phyloP scores from a whole-genome alignment of 495 filamentous ascomycete species.

The Clavariopsis aquatica region DNA sequence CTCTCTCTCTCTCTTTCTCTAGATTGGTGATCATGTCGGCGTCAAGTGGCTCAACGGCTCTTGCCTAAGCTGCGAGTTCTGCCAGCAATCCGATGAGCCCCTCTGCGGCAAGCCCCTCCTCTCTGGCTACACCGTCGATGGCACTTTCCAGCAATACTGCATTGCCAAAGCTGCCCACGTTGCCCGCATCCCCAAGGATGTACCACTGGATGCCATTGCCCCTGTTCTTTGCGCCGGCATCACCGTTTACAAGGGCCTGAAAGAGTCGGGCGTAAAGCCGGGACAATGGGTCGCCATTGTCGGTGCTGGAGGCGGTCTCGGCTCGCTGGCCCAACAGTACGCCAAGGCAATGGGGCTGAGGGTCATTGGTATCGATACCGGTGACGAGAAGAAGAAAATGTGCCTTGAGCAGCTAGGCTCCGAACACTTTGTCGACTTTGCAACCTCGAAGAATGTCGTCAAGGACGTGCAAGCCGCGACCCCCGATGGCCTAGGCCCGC shows the following conservation, averaged over 20 bases:
- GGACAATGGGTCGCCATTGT: slow-evolving; percentile 84
- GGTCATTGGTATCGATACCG: slow-evolving; percentile 75
- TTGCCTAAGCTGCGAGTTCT: slow-evolving; percentile 78
- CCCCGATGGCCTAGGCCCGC: slow-evolving; percentile 75
- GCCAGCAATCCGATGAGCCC: slow-evolving; percentile 71
- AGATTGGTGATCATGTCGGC: slow-evolving; percentile 71
- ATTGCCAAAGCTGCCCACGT: slow-evolving; percentile 83
- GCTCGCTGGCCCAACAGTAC: slow-evolving; percentile 80
- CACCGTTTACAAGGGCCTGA: slow-evolving; percentile 91
- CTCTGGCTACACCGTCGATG: slow-evolving; percentile 89
- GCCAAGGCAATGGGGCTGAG: slow-evolving; percentile 85
- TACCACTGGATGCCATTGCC: slow-evolving; percentile 73
- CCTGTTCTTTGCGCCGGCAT: slow-evolving; percentile 87
- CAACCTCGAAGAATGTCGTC: slow-evolving; percentile 70
- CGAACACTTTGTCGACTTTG: slow-evolving; percentile 75
- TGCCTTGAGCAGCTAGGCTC: slow-evolving; percentile 66
- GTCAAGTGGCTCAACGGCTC: slow-evolving; percentile 91
- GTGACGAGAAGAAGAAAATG: slow-evolving; percentile 74
- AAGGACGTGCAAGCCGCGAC: slow-evolving; percentile 77
- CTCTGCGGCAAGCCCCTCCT: slow-evolving; percentile 72
- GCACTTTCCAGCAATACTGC: slow-evolving; percentile 89
- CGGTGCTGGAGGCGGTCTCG: slow-evolving; percentile 85
- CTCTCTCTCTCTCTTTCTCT: background rate
- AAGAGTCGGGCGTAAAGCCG: slow-evolving; percentile 72
- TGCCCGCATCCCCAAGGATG: slow-evolving; percentile 72